These are phyloP conservation scores for Yamadazyma olivae DNA, from an alignment of 805 yeast species.

Conservation along the genomic window DNA sequence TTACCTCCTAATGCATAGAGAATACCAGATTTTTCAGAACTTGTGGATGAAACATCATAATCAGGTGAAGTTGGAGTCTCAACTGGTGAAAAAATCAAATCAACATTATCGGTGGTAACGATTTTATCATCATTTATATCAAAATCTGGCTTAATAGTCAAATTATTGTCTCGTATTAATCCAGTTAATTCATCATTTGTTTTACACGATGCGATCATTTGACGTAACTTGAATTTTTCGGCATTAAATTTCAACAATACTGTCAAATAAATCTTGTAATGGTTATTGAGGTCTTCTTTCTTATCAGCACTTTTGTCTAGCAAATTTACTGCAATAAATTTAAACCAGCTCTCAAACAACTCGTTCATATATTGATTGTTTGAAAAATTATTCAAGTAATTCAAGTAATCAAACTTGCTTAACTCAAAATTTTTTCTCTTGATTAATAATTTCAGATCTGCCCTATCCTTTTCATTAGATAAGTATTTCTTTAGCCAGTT, in stretches of 20 bases:
- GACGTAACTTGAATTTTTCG: slow-evolving; percentile 39
- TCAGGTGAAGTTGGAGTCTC: background rate
- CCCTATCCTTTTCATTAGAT: slow-evolving; percentile 42
- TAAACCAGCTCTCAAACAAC: slow-evolving; percentile 33
- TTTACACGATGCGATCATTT: slow-evolving; percentile 37
- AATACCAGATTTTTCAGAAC: slow-evolving; percentile 34
- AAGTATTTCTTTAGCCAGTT: slow-evolving; percentile 43
- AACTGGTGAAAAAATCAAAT: slow-evolving; percentile 22
- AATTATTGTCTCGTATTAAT: slow-evolving; percentile 24
- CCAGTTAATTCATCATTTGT: slow-evolving; percentile 39
- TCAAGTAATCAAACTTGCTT: slow-evolving; percentile 45
- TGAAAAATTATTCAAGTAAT: slow-evolving; percentile 32
- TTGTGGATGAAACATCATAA: background rate
- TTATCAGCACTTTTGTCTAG: background rate
- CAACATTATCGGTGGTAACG: slow-evolving; percentile 25
- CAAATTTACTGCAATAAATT: slow-evolving; percentile 21
- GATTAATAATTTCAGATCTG: slow-evolving; percentile 34
- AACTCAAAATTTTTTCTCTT: slow-evolving; percentile 40
- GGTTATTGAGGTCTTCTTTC: slow-evolving; percentile 12
- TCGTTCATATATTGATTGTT: slow-evolving; percentile 41
- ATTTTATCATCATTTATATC: slow-evolving; percentile 14
- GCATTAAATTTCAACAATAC: slow-evolving; percentile 37
- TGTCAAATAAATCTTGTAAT: slow-evolving; percentile 30
- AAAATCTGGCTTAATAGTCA: slow-evolving; percentile 13
- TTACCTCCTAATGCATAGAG: slow-evolving; percentile 59